Conservation (phyloP, 176 grass and related monocot genomes). For the Rhynchospora pubera region DNA sequence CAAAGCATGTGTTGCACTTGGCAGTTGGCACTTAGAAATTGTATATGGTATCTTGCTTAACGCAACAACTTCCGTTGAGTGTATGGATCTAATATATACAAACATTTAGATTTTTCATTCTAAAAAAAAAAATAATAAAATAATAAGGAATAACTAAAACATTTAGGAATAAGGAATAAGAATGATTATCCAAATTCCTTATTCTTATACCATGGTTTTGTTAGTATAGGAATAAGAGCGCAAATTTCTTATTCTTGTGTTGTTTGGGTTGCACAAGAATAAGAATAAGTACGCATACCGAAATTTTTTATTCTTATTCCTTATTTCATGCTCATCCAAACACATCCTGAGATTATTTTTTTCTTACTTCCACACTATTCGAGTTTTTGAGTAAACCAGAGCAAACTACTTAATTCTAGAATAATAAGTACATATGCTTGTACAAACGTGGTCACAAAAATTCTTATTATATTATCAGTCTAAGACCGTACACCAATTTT, state of each 20-base stretch:
- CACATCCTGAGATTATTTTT: neutral
- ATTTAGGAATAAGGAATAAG: no score
- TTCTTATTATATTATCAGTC: neutral
- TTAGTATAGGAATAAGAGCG: no score
- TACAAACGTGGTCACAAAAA: neutral
- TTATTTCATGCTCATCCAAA: no score
- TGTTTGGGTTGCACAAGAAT: no score
- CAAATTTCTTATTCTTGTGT: no score
- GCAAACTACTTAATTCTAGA: no score
- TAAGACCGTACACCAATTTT: conserved; percentile 12
- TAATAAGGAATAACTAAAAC: no score
- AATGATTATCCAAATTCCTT: no score
- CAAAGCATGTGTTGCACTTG: neutral
- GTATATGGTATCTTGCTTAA: neutral
- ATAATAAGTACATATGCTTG: neutral
- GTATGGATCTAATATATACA: neutral
- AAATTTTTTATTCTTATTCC: no score
- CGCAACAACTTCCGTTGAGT: neutral
- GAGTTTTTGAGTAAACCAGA: neutral
- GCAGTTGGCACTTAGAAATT: neutral
- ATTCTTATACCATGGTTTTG: no score
- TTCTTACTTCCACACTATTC: neutral
- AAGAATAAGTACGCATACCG: no score
- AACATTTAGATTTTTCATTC: neutral
- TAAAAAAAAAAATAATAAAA: no score